A percentile compares a stretch with the other conserved stretches of the same genome.
Conservation (phyloP, 2,329 filamentous ascomycete genomes). For the Akanthomyces muscarius region DNA sequence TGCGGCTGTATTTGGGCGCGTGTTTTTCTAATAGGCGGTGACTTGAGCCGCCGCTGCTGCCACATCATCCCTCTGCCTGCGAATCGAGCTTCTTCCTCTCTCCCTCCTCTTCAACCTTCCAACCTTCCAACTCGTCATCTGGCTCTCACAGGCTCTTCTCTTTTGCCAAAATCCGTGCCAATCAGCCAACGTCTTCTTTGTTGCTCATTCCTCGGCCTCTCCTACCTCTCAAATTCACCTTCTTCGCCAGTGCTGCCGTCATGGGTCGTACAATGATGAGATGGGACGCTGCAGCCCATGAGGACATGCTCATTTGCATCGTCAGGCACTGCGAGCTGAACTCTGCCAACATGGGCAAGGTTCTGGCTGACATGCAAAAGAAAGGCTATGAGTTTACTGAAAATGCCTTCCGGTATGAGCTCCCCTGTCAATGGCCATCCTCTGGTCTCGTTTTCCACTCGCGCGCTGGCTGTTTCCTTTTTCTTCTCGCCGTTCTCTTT, state of each 20-base stretch:
- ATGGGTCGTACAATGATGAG: constrained; percentile 26
- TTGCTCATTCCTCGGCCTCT: constrained; percentile 1
- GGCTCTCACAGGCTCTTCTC: constrained; percentile 13
- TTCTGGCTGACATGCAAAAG: constrained; percentile 35
- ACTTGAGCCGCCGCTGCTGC: background rate
- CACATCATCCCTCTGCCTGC: background rate
- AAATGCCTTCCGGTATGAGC: constrained; percentile 38
- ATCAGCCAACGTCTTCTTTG: background rate
- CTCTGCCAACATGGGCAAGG: constrained; percentile 30
- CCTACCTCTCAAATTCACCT: too few relatives aligned
- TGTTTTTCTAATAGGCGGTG: background rate
- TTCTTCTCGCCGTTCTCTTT: constrained; percentile 12
- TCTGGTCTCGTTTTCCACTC: background rate
- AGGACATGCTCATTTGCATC: constrained; percentile 41
- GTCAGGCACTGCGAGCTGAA: constrained; percentile 35
- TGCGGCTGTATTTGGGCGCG: background rate
- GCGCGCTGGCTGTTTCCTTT: background rate
- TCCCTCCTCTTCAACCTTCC: constrained; percentile 7
- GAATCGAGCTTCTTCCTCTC: constrained; percentile 7
- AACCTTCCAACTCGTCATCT: background rate
- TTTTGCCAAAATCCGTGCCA: background rate
- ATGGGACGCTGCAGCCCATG: constrained; percentile 41
- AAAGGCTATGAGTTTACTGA: constrained; percentile 39
- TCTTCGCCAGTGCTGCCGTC: background rate
- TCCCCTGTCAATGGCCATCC: background rate